Base-by-base conservation (phyloP, 176 grass and related monocot genomes). In the Urochloa ruziziensis region DNA sequence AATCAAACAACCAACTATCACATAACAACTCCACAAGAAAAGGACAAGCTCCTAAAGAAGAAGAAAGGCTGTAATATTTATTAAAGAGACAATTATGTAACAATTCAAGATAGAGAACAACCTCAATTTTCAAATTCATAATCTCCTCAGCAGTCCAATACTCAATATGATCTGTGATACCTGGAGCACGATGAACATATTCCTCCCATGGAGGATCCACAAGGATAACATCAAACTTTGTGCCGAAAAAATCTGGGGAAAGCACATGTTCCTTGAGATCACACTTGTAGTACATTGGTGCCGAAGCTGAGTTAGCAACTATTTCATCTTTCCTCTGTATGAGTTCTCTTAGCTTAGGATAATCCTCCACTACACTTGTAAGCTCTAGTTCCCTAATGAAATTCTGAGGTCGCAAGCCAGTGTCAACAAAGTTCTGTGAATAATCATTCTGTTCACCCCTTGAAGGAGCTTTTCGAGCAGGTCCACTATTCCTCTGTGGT, bases 391-490 rank as follows among this genome's bases (percentile, higher is more conserved):
- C 96, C 47, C 96, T 89, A 74, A 98, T 98, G 51, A 98, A 98
- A 88, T 98, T 95, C 84, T 98, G 96, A 63, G 93, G 91, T 62
- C 93, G 77, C 93, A 95, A 93, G 62, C 96, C 96, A 73, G 93
- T 93, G 75, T 98, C 96, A 19, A 98, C 93, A 87, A 93, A 98
- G 77, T 98, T 98, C 33, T 98, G 96, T 25, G 96, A 98, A 84
- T 98, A 98, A 85, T 98, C 96, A 91, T 98, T 98, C n/a, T 98
- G 96, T 62, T 95, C 96, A 35, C 93, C 96, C 82, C 96, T 93
- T 80, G 96, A 98, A 73, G 96, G 96, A 85, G 93, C 96, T 90
- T 98, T 98, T 72, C 95, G 89, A 88, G 64, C 84, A 14, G 87
- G 87, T 40, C 89, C 96, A 74, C 84, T 87, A 43, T 86, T 91